Conservation (phyloP, 805 yeast genomes). For the Sugiyamaella qingdaonensis region DNA sequence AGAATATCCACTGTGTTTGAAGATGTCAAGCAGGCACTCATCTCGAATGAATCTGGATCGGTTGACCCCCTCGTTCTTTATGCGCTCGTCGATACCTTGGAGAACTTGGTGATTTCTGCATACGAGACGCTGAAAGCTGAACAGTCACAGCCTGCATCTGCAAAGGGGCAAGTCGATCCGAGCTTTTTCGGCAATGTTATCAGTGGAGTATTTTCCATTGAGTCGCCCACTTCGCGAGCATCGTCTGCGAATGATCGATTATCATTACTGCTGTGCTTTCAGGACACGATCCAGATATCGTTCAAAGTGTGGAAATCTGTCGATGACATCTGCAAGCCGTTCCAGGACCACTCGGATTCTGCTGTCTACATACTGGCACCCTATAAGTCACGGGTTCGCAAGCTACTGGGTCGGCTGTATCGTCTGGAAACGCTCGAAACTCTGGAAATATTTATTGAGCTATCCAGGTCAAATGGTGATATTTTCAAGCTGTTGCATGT, state of each 20-base stretch:
- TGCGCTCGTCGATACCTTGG: slow-evolving; percentile 52
- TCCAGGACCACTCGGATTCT: slow-evolving; percentile 5
- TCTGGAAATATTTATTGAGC: slow-evolving; percentile 56
- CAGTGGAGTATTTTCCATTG: slow-evolving; percentile 74
- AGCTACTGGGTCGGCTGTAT: slow-evolving; percentile 59
- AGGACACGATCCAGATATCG: slow-evolving; percentile 51
- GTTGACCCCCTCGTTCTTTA: slow-evolving; percentile 44
- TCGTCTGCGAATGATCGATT: slow-evolving; percentile 51
- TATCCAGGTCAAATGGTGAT: slow-evolving; percentile 30
- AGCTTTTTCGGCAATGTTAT: slow-evolving; percentile 54
- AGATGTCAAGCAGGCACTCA: slow-evolving; percentile 21
- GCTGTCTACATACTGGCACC: slow-evolving; percentile 33
- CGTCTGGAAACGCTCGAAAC: slow-evolving; percentile 68
- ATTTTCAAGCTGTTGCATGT: slow-evolving; percentile 66
- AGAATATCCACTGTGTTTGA: slow-evolving; percentile 37
- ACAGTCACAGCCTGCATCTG: slow-evolving; percentile 16
- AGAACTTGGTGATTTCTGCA: slow-evolving; percentile 56
- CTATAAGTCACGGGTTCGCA: slow-evolving; percentile 65
- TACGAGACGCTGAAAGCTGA: slow-evolving; percentile 39
- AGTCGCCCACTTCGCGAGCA: slow-evolving; percentile 49
- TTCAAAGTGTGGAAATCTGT: slow-evolving; percentile 70
- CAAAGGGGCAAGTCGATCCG: slow-evolving; percentile 32
- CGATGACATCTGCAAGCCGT: slow-evolving; percentile 36
- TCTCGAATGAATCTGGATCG: slow-evolving; percentile 34
- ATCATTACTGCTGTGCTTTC: slow-evolving; percentile 59